A percentile compares a stretch with the other conserved stretches of the same genome.
Conservation (phyloP, 257 asterid species). For the Agastache rugosa region DNA sequence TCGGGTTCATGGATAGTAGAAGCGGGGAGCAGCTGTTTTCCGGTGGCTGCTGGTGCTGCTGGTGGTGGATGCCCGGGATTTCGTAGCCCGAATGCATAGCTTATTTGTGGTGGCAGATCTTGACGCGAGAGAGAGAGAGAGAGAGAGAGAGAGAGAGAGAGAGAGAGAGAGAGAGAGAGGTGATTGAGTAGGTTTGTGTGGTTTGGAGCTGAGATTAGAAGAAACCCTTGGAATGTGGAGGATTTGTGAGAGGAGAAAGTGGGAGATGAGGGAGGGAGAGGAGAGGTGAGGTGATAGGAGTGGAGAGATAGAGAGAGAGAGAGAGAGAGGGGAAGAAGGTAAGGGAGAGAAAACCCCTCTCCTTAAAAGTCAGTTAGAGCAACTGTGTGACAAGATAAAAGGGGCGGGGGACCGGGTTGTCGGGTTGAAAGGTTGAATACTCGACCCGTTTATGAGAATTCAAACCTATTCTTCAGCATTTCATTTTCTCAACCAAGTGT, state of each 20-base stretch:
- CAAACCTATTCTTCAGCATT: background rate
- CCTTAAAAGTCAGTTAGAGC: constrained; percentile 10
- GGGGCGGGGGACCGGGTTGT: constrained; percentile 28
- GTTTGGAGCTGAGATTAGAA: background rate
- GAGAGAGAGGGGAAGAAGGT: background rate
- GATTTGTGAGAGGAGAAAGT: background rate
- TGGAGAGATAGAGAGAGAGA: constrained; percentile 16
- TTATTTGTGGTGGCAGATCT: background rate
- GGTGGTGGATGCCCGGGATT: constrained; percentile 54
- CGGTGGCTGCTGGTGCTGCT: constrained; percentile 27
- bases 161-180: background rate
- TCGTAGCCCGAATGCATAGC: constrained; percentile 59
- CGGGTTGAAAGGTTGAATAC: constrained; percentile 16
- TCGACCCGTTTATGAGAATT: constrained; percentile 29
- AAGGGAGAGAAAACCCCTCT: constrained; percentile 27
- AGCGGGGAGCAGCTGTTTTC: constrained; percentile 34
- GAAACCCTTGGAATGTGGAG: constrained; percentile 44
- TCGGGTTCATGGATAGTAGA: constrained; percentile 45
- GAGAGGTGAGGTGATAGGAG: too few relatives aligned
- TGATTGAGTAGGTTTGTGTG: background rate
- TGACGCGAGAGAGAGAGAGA: constrained; percentile 3
- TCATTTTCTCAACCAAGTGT: background rate
- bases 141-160: background rate
- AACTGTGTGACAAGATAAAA: constrained; percentile 32
- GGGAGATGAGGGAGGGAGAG: background rate